A percentile compares a stretch with the other conserved stretches of the same genome.
phyloP scores from a whole-genome alignment of 371 early-diverging fungal species.

The Lichtheimia hyalospora region DNA sequence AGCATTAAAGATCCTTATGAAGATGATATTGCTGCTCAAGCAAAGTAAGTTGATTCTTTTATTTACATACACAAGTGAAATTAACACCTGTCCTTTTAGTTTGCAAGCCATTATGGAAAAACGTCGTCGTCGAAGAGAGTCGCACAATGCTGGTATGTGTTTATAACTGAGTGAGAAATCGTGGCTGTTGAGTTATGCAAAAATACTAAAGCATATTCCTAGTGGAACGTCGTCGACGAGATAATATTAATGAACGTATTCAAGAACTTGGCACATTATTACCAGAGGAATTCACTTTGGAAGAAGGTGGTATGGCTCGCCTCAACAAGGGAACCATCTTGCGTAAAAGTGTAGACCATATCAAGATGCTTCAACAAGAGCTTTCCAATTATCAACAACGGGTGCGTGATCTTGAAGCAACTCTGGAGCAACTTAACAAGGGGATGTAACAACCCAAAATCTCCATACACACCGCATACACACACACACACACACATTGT shows the following conservation, averaged over 20 bases:
- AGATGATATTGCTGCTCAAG: slow-evolving; percentile 31
- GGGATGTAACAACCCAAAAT: too few species aligned
- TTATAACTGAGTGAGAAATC: too few species aligned
- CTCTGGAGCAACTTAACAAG: slow-evolving; percentile 22
- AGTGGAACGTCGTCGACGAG: slow-evolving; percentile 94
- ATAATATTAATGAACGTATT: slow-evolving; percentile 97
- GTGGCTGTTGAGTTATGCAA: too few species aligned
- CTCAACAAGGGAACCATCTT: slow-evolving; percentile 83
- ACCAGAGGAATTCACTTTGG: slow-evolving; percentile 61
- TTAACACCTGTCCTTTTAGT: slow-evolving; percentile 11
- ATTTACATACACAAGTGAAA: too few species aligned
- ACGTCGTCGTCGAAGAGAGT: slow-evolving; percentile 88
- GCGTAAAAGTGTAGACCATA: slow-evolving; percentile 87
- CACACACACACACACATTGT: too few species aligned
- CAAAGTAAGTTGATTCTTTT: slow-evolving; percentile 18
- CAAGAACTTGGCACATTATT: slow-evolving; percentile 86
- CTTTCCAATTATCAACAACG: slow-evolving; percentile 56
- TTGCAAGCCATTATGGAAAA: slow-evolving; percentile 69
- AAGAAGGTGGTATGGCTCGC: slow-evolving; percentile 58
- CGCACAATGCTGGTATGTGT: slow-evolving; percentile 86
- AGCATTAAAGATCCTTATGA: slow-evolving; percentile 15
- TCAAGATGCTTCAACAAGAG: slow-evolving; percentile 63
- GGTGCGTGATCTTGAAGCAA: slow-evolving; percentile 66
- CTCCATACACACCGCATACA: too few species aligned
- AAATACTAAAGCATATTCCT: neutral